Base-by-base conservation (phyloP, 176 grass and related monocot species). In the Pharus latifolius region DNA sequence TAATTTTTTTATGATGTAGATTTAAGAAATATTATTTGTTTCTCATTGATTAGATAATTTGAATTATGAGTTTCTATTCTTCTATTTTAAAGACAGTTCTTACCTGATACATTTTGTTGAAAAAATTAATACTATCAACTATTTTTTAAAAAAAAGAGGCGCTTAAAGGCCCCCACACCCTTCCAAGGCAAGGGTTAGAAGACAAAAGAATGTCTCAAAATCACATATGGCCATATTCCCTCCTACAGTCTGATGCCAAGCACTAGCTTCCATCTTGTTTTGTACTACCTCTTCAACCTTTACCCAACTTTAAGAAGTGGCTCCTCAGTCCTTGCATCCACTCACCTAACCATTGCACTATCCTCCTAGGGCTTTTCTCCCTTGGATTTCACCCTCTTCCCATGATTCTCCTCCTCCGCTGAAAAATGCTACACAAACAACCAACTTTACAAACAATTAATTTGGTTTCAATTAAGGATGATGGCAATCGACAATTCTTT, bases 281-380 rank as follows among this genome's bases (percentile, higher is more conserved):
- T 81, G 81, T 77, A 81, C 60, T 58, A 84, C 52, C 65, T 60
- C 70, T 48, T 19, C 81, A 65, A 51, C 59, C 65, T 16, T 80
- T 62, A 54, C 80, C 54, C 65, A n/a, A 49, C 73, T 79, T 75
- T 58, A 64, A 80, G 80, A 84, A 80, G 86, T 66, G 41, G 23
- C 15, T 46, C 14, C 25, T 30, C 43, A 29, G 42, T 49, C 43
- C 43, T 71, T 64, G 52, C 70, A 63, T 76, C 77, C 72, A 86
- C 71, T 72, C 66, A 57, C 52, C 53, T 53, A 33, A 43, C 65
- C 12, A 72, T 23, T 38, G 29, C 45, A 37, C 51, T 44, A 24
- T 30, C 34, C 54, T 25, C 61, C 44, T 7, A 58, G 55, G 34
- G 14, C 47, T 38, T 76, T 82, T 66, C 69, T 73, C 15, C 48